Conservation (phyloP, 2,329 filamentous ascomycete species). For the Parascedosporium putredinis region DNA sequence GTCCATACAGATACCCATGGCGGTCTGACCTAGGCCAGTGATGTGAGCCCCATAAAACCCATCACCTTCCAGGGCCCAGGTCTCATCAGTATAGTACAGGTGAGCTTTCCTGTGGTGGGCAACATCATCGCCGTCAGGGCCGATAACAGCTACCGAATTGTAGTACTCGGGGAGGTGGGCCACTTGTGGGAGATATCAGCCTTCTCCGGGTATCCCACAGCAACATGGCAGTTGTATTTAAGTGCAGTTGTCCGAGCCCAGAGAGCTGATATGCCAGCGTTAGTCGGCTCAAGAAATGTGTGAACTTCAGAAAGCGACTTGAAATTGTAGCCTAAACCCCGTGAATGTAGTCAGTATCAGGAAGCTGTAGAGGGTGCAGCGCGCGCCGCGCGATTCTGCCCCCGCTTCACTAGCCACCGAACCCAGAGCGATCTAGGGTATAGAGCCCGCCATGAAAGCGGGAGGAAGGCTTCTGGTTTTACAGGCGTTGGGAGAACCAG, state of each 20-base stretch:
- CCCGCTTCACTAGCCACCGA: neutral
- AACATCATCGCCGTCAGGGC: constrained; percentile 46
- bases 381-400: neutral
- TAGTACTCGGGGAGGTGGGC: constrained; percentile 45
- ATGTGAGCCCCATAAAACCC: constrained; percentile 40
- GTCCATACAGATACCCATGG: constrained; percentile 56
- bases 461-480: too few relatives aligned
- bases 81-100: constrained; percentile 47
- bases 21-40: constrained; percentile 36
- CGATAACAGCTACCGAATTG: constrained; percentile 44
- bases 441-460: too few relatives aligned
- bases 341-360: neutral
- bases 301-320: constrained; percentile 55
- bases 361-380: neutral
- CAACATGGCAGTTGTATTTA: constrained; percentile 56
- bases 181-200: constrained; percentile 39
- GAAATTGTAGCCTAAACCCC: constrained; percentile 62
- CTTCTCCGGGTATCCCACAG: constrained; percentile 65
- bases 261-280: constrained; percentile 54
- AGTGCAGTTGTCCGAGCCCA: constrained; percentile 62
- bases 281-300: constrained; percentile 57
- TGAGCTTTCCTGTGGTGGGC: constrained; percentile 51
- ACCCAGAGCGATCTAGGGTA: neutral
- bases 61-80: constrained; percentile 42
- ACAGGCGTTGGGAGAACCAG: too few relatives aligned